Conservation (phyloP, 208 protist species). For the Acanthamoeba triangularis region DNA sequence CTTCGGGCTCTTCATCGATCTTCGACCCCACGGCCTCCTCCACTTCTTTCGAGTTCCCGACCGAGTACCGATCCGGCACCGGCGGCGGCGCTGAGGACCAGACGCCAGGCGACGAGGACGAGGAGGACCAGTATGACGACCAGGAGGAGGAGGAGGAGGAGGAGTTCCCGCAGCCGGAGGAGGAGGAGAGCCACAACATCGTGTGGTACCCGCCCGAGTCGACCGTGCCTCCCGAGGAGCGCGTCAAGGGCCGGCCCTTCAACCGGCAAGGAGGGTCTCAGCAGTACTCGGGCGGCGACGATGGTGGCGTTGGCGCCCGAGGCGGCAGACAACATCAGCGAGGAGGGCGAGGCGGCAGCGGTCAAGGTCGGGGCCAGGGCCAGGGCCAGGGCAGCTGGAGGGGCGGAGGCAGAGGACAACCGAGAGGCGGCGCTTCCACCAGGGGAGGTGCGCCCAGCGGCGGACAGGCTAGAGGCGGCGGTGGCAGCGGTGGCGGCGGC, state of each 20-base stretch:
- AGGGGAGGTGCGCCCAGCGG: background rate
- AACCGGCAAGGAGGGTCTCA: background rate
- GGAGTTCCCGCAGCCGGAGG: background rate
- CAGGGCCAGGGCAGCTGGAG: background rate
- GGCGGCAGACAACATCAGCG: background rate
- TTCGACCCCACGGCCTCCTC: background rate
- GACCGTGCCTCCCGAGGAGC: background rate
- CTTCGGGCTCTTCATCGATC: background rate
- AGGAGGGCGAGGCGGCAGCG: background rate
- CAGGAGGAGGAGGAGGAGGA: background rate
- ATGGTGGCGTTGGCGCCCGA: background rate
- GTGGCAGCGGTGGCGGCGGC: no score
- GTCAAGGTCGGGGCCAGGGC: no score
- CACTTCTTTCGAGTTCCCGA: background rate
- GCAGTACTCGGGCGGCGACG: background rate
- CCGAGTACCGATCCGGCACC: background rate
- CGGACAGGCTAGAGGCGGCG: background rate
- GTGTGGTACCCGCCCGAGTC: constrained; percentile 26
- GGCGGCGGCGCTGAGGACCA: background rate
- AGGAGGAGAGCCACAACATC: constrained; percentile 35
- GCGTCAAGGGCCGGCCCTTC: constrained; percentile 11
- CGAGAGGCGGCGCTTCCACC: no score
- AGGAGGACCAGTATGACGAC: background rate
- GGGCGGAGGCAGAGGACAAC: background rate
- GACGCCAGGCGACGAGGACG: background rate